phyloP scores from a whole-genome alignment of 306 rosid species.

The Phaseolus lunatus region DNA sequence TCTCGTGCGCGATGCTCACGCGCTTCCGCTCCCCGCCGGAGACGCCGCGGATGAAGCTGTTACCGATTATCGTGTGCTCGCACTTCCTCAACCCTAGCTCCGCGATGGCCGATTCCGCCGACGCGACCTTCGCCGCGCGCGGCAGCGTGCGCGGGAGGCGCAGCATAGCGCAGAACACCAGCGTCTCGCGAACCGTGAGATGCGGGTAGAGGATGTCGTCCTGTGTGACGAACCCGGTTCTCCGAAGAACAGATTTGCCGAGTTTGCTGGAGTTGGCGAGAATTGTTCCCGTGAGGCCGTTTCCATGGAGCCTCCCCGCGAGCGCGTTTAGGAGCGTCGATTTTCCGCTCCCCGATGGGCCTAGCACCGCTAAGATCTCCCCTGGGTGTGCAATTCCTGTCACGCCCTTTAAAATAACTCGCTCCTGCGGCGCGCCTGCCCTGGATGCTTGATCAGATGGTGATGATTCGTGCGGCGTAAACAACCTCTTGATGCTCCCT shows the following conservation, averaged over 20 bases:
- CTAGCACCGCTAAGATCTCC: conserved; percentile 79
- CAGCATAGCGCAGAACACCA: conserved; percentile 80
- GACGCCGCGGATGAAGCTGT: conserved; percentile 79
- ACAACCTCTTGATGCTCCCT: conserved; percentile 48
- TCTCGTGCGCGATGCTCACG: conserved; percentile 88
- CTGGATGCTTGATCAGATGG: conserved; percentile 46
- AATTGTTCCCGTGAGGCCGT: conserved; percentile 66
- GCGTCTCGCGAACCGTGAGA: conserved; percentile 79
- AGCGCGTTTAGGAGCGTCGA: conserved; percentile 84
- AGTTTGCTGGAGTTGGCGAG: conserved; percentile 66
- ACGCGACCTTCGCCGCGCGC: conserved; percentile 51
- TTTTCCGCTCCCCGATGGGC: conserved; percentile 94
- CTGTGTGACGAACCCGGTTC: conserved; percentile 85
- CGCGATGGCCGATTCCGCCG: conserved; percentile 67
- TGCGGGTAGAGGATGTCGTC: conserved; percentile 89
- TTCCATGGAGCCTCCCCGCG: conserved; percentile 68
- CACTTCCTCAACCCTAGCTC: conserved; percentile 79
- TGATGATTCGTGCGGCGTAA: not conserved
- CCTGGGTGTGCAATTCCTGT: conserved; percentile 86
- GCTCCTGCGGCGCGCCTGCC: conserved; percentile 47
- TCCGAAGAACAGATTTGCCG: conserved; percentile 52
- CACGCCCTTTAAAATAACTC: conserved; percentile 65
- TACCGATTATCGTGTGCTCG: conserved; percentile 75
- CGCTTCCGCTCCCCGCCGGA: conserved; percentile 93
- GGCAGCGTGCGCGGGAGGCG: conserved; percentile 62